Base-by-base conservation (phyloP, 2,329 filamentous ascomycete species). In the Pseudocercospora eumusae region DNA sequence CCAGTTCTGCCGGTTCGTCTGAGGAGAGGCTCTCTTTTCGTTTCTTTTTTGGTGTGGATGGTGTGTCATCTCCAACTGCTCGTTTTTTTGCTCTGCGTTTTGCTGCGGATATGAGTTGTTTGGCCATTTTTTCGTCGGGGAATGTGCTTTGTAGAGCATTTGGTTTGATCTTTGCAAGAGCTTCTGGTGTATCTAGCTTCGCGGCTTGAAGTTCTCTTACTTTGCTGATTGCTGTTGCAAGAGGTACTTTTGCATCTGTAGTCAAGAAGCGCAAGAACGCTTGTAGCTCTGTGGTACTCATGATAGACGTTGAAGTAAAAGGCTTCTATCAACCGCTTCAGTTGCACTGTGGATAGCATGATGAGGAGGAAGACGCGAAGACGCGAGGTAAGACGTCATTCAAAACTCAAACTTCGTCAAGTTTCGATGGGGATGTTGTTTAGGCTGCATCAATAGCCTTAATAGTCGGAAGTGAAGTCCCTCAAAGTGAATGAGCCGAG, bases 11-110 rank as follows among this genome's bases (percentile, higher is more conserved):
- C 0, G 87, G 73, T 71, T 28, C 73, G 20, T 72, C 73, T 0
- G 68, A 64, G 23, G 69, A 70, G 9, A 70, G 64, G 67, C 67
- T 65, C 68, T 76, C 42, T 10, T 68, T 65, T 20, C 64, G 58
- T 62, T 73, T 76, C 64, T 81, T 81, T 33, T 71, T 68, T 23
- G 76, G 71, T 2, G 78, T 73, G 15, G 64, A 18, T n/a, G 21
- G 15, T 3, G 64, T 66, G 20, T 76, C 75, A 44, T 76, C 74
- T 21, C 77, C 71, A 4, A 79, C 74, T 52, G 69, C 66, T 23
- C 84, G 81, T 70, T 87, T 87, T 73, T 84, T 87, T 4, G 76
- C 78, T 2, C 81, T 74, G 18, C 82, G 77, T 74, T 86, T 86
- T 1, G 84, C 83, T 31, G 84, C 83, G 66, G 81, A 83, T 50